Evolutionary conservation across 176 grass and related monocot genomes (phyloP).

Genomic region (Areca catechu): DNA sequence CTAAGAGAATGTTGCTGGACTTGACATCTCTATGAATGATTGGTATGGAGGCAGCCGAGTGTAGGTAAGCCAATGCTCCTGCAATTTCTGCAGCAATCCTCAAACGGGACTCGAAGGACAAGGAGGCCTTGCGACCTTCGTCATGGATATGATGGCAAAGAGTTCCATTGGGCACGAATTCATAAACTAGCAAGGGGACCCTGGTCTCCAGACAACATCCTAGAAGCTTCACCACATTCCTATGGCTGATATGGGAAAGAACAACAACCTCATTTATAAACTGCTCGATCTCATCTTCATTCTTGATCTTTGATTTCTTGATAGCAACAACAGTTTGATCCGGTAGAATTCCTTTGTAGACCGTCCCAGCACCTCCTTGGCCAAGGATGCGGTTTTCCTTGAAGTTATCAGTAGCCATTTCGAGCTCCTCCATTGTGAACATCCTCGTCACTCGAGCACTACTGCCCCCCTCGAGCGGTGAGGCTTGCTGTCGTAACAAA

Average conservation of each 20-base stretch:
- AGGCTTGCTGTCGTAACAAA: background rate
- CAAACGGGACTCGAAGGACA: background rate
- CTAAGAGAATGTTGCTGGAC: background rate
- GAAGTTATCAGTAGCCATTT: background rate
- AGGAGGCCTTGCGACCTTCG: background rate
- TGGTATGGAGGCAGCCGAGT: background rate
- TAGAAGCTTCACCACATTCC: background rate
- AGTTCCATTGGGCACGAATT: conserved; percentile 2
- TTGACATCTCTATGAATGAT: conserved; percentile 5
- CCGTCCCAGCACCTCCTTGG: background rate
- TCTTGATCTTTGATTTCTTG: background rate
- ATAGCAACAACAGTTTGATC: background rate
- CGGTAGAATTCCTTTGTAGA: background rate
- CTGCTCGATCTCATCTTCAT: background rate
- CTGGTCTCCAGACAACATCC: background rate
- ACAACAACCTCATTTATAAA: conserved; percentile 2
- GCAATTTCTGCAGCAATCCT: background rate
- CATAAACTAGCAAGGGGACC: background rate
- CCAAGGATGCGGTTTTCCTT: background rate
- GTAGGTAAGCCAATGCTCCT: background rate
- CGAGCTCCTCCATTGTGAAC: background rate
- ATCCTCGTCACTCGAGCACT: background rate
- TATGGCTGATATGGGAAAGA: conserved; percentile 2
- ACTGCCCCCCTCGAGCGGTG: background rate
- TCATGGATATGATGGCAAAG: background rate